Evolutionary conservation across 768 basidiomycete species (phyloP).

Genomic region (Crucibulum laeve): DNA sequence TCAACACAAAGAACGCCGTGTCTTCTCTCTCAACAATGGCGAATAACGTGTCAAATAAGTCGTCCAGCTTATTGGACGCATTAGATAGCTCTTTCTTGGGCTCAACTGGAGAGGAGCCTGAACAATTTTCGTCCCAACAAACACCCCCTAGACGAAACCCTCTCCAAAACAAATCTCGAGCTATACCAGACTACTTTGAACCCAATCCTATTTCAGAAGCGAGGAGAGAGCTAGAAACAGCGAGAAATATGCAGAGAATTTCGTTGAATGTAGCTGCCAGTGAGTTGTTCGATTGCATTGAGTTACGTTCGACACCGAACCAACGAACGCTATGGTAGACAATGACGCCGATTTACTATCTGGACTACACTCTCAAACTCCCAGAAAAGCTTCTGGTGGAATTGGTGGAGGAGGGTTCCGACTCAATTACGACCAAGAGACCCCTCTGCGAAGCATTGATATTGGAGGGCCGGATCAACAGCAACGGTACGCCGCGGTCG

Average conservation of each 20-base stretch:
- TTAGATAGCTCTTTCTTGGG: conserved; percentile 3
- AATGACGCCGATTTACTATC: conserved; percentile 17
- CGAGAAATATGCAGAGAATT: neutral
- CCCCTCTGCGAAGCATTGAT: conserved; percentile 46
- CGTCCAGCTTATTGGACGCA: conserved; percentile 4
- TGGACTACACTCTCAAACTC: conserved; percentile 10
- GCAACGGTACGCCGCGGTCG: conserved; percentile 28
- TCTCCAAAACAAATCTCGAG: neutral
- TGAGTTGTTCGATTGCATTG: neutral
- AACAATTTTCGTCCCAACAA: neutral
- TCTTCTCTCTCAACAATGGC: neutral
- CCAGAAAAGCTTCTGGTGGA: neutral
- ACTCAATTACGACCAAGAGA: conserved; percentile 47
- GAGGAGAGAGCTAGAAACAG: neutral
- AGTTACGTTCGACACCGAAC: neutral
- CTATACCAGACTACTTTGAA: neutral
- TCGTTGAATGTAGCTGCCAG: neutral
- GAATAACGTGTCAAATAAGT: neutral
- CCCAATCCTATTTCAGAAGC: neutral
- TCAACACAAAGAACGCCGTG: neutral
- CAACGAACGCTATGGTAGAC: neutral
- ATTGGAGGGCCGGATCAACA: conserved; percentile 56
- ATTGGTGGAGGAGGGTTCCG: conserved; percentile 35
- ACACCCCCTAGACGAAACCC: neutral
- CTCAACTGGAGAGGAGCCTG: neutral